phyloP scores from a whole-genome alignment of 495 filamentous ascomycete species.

The Parathielavia appendiculata region DNA sequence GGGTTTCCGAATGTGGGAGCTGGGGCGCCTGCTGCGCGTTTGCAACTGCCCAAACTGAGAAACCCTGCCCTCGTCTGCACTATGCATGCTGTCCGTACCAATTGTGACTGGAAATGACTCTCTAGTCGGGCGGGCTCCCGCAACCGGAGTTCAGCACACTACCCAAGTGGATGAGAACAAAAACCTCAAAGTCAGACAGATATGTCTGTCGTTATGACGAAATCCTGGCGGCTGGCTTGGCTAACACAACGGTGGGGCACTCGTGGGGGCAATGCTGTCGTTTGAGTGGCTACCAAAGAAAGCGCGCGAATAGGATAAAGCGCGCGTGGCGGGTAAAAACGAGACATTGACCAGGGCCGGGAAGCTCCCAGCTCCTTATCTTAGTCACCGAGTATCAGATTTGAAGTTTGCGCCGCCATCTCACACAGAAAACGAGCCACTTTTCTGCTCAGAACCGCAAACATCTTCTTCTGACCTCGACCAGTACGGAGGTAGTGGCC shows the following conservation, averaged over 20 bases:
- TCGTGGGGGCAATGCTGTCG: constrained; percentile 9
- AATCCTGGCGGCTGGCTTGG: constrained; percentile 7
- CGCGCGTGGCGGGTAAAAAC: constrained; percentile 11
- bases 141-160: background rate
- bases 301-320: constrained; percentile 20
- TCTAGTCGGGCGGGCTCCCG: background rate
- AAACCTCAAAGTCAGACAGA: constrained; percentile 2
- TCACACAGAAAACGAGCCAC: constrained; percentile 8
- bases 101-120: constrained; percentile 16
- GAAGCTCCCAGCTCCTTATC: constrained; percentile 15
- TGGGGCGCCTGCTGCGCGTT: background rate
- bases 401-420: constrained; percentile 4
- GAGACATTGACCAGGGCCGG: constrained; percentile 10
- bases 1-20: constrained; percentile 1
- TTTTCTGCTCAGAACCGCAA: background rate
- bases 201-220: constrained; percentile 16
- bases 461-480: background rate
- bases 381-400: constrained; percentile 22
- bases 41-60: background rate
- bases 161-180: no score
- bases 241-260: constrained; percentile 1
- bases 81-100: background rate
- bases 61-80: background rate
- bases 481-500: constrained; percentile 5
- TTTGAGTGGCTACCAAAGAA: constrained; percentile 15